A percentile compares a stretch with the other conserved stretches of the same genome.
These are phyloP conservation scores for Parathielavia hyrcaniae DNA, from an alignment of 495 filamentous ascomycete genomes.

Conservation along the genomic window DNA sequence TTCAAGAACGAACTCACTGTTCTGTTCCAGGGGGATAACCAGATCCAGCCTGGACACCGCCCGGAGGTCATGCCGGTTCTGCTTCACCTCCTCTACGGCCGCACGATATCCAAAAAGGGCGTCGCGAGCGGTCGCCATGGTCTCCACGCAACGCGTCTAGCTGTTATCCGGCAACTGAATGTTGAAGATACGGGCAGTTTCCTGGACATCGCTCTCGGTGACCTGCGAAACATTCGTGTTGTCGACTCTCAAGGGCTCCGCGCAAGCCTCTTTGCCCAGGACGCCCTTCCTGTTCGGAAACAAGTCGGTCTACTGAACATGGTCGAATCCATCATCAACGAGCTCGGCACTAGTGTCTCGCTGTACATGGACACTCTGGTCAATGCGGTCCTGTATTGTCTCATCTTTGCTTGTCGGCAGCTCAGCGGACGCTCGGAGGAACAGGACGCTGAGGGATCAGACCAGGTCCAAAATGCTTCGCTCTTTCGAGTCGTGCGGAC, in stretches of 20 bases:
- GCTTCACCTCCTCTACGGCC: constrained; percentile 81
- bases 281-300: constrained; percentile 59
- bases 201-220: constrained; percentile 72
- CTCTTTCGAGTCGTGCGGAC: constrained; percentile 66
- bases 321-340: constrained; percentile 79
- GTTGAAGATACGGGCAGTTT: constrained; percentile 67
- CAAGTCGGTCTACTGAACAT: constrained; percentile 86
- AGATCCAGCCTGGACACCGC: constrained; percentile 68
- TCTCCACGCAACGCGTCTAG: constrained; percentile 58
- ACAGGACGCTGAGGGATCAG: constrained; percentile 43
- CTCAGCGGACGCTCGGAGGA: constrained; percentile 41
- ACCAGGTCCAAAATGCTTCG: constrained; percentile 46
- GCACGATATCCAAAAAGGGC: constrained; percentile 76
- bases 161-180: constrained; percentile 45
- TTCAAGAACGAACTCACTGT: constrained; percentile 89
- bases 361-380: constrained; percentile 58
- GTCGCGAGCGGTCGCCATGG: constrained; percentile 52
- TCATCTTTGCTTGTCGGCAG: constrained; percentile 61
- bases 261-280: constrained; percentile 47
- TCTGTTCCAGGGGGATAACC: constrained; percentile 75
- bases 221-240: constrained; percentile 54
- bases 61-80: constrained; percentile 72
- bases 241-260: constrained; percentile 44
- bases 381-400: constrained; percentile 70
- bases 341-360: constrained; percentile 62